Base-by-base conservation (phyloP, 192 early-diverging fungal species). In the Gorgonomyces haynaldii region DNA sequence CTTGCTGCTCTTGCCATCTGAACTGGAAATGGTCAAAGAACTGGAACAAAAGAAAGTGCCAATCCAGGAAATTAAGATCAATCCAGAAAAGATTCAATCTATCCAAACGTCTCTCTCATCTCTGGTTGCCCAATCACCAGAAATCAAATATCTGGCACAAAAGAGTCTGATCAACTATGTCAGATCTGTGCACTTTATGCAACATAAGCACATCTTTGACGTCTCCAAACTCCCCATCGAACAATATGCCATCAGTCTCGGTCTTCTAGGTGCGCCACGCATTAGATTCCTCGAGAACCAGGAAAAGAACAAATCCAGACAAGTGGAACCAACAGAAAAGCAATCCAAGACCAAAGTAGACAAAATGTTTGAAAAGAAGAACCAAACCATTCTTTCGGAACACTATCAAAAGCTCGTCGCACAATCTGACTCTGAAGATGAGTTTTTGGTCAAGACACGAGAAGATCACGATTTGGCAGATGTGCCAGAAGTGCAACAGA, bases 91-190 rank as follows among this genome's bases (percentile, higher is more conserved):
- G 57, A 81, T 82, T 45, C 70, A 82, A 53, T 75, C 76, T 7
- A 81, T 94, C 1, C 60, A 74, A 41, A 79, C 83, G 50, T 84
- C 94, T 58, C 65, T 98, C 45, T 87, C 91, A 58, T 75, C 81
- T 45, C 78, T 89, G 37, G 96, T 91, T 66, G 91, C 91, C 55
- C 78, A 94, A 66, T 78, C 86, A 52, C 79, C 93, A 1, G 91
- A 96, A 55, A 83, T 94, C 48, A 96, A 96, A 67, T 94, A 98
- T 59, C 71, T 98, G 20, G 91, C 81, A 20, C 93, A 98, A 66
- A 91, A 94, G 63, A 77, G 80, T 3, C 96, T 98, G 65, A 83
- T 93, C 38, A 86, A 88, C 2, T 98, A 98, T 58, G 76, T 98
- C 71, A 73, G 89, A 4, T 94, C 90, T 5, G 72, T 96, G 19